Evolutionary conservation across 306 rosid genomes (phyloP).

Genomic region (Cercis canadensis): DNA sequence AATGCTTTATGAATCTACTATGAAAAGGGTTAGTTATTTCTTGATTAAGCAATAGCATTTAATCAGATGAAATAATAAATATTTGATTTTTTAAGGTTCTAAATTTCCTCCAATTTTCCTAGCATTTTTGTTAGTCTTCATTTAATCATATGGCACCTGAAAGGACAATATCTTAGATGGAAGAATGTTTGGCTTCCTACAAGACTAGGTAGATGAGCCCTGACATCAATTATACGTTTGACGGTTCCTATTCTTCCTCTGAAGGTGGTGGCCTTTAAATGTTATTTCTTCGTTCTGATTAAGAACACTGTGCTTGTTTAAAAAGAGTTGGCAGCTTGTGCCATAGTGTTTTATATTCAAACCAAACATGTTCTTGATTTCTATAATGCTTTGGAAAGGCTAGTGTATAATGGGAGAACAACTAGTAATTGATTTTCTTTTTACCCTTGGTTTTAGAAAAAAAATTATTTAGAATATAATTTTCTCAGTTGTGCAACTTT

Average conservation of each 20-base stretch:
- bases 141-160: constrained; percentile 16
- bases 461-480: too few relatives aligned
- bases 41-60: too few relatives aligned
- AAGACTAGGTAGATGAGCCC: constrained; percentile 92
- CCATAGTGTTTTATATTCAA: constrained; percentile 41
- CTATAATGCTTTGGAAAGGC: constrained; percentile 50
- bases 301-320: constrained; percentile 52
- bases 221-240: constrained; percentile 49
- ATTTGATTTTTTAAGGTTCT: background rate
- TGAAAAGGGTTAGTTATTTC: constrained; percentile 34
- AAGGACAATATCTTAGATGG: constrained; percentile 30
- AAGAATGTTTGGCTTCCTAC: constrained; percentile 38
- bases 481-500: too few relatives aligned
- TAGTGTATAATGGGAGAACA: too few relatives aligned
- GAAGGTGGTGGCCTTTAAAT: constrained; percentile 73
- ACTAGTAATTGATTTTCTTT: constrained; percentile 27
- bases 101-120: background rate
- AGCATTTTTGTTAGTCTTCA: constrained; percentile 6
- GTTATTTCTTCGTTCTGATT: constrained; percentile 58
- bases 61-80: background rate
- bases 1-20: too few relatives aligned
- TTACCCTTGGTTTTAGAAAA: too few relatives aligned
- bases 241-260: constrained; percentile 51
- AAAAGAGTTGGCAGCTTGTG: constrained; percentile 47
- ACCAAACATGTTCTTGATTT: constrained; percentile 36